Base-by-base conservation (phyloP, 495 filamentous ascomycete genomes). In the Annulohypoxylon moriforme region DNA sequence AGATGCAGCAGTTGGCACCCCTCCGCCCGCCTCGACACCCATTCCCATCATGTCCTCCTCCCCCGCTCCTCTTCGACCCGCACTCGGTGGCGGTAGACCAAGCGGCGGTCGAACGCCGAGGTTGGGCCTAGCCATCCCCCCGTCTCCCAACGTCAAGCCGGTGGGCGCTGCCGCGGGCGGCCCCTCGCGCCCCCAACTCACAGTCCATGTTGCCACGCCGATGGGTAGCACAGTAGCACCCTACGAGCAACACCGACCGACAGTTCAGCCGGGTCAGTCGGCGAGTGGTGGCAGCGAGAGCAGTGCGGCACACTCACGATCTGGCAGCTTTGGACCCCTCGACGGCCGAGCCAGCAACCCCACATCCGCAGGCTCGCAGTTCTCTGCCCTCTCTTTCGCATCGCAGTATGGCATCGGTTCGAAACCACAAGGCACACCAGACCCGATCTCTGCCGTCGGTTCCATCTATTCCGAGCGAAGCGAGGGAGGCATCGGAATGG, bases 361-460 rank as follows among this genome's bases (percentile, higher is more conserved):
- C 33, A 90, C 90, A 27, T 94, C 92, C 20, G 92, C 93, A n/a
- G 91, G 90, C 9, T 94, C 93, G 1, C 88, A 91, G 67, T 93
- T 90, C 74, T 94, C 92, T 10, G 87, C 88, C 31, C 81, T 91
- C 7, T 91, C 91, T 8, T 94, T 95, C 75, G 89, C 90, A 36
- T 91, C 88, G 72, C 87, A 89, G 52, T 89, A 90, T 79, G 84
- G 87, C 24, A 83, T 85, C 52, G 85, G 84, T 11, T 81, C 83
- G 55, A 83, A 87, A 65, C 81, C 88, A 14, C 81, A 85, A 56
- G 88, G 89, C 42, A 92, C 90, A 0, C 90, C 91, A n/a, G 94
- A 97, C 76, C 93, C 94, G 2, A 89, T 93, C 20, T 97, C 93
- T 14, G 94, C 94, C 7, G 94, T 93, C 52, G 92, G 93, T 40